Base-by-base conservation (phyloP, 768 basidiomycete genomes). In the Boletus vinaceobasis region DNA sequence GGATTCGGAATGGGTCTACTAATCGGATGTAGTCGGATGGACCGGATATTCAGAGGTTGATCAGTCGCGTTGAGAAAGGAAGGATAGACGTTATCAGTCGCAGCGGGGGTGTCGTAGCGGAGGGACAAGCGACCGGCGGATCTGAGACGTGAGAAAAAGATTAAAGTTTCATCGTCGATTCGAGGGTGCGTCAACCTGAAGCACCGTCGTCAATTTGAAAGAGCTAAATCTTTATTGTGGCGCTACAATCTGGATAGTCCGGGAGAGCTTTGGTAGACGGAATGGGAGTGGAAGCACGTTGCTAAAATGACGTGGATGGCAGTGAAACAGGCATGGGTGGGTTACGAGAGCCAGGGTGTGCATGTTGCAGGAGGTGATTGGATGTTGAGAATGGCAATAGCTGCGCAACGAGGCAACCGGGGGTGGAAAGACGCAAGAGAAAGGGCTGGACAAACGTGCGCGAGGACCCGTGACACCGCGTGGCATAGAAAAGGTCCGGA, bases 381-480 rank as follows among this genome's bases (percentile, higher is more conserved):
- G 53, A 36, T 46, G 51, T 59, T 19, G 47, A 45, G 59, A 43
- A 54, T 39, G 52, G 60, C 52, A 45, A 55, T 50, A 35, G n/a
- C 23, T 23, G 53, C 42, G 48, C 44, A 40, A 31, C 43, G 52
- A 52, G 45, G 55, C 47, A 27, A 53, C 23, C 23, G 37, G n/a
- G 7, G 21, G 38, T 31, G 32, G 47, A 51, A 42, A 49, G 40
- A 49, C 13, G 42, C 43, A 39, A 50, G 43, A 50, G 60, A 49
- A 33, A 11, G 32, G 29, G 23, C n/a, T n/a, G n/a, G 58, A 65
- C 69, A 65, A 72, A 71, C 69, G 69, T 71, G 69, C 71, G 71
- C 67, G 15, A 51, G 58, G 71, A 71, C 69, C 71, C 69, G 43
- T 67, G 71, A 47, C 71, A 71, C 71, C 69, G 66, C 58, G 21